Evolutionary conservation across 2,329 filamentous ascomycete genomes (phyloP), one percentile per base, ranked within the genome.

Genomic region (Alternaria sp.): DNA sequence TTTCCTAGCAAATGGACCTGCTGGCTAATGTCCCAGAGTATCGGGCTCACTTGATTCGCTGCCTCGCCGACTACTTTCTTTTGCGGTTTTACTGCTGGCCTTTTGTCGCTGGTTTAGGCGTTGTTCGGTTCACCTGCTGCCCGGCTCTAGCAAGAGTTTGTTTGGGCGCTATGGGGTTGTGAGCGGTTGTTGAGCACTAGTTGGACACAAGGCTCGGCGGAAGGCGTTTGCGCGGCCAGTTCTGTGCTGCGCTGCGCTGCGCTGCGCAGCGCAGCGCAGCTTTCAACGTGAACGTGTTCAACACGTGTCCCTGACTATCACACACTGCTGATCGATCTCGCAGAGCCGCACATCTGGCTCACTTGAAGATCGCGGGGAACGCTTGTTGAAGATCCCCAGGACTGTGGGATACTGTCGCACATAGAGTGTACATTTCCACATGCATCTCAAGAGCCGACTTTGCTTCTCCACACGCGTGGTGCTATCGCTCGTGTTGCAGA

Each of bases 321-420:
- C 20, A 39, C 18, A 36, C 26, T 30, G 57, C 52, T 53, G 48
- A 57, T 61, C 51, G 48, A 65, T 61, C 43, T 54, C 22, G 52
- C 44, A 68, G 64, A 64, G 68, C 70, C 69, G 65, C 64, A 65
- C 59, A 57, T 64, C 53, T 68, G 65, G 68, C 63, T 70, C 55
- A 49, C 56, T 28, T 51, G 51, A 59, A 61, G 62, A 65, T 52
- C 52, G 64, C 57, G 60, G 63, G 64, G 65, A 65, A 66, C 57
- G 65, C 53, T 65, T 51, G 51, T 49, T 62, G 69, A 64, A 63
- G 68, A 73, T 73, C 67, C 51, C 53, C 54, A 58, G 61, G 34
- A 60, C 55, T 55, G 65, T 65, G 62, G 55, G 41, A 56, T 58
- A 36, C 38, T 51, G 61, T 62, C 57, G 62, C 57, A 68, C 53